phyloP scores from a whole-genome alignment of 2,329 filamentous ascomycete species.

The Exophiala sideris region DNA sequence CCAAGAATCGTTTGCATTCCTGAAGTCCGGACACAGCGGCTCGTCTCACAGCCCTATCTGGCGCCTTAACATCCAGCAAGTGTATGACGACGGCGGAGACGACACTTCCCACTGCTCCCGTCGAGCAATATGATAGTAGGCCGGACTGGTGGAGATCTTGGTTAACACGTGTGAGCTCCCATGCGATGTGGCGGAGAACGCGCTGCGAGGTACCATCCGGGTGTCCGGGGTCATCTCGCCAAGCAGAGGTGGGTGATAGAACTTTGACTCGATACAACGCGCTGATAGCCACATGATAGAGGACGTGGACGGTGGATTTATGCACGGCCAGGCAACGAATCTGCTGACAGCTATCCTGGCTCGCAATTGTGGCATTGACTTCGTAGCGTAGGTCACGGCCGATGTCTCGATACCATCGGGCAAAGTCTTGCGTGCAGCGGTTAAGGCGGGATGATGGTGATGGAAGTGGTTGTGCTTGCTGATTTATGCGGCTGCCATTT shows the following conservation, averaged over 20 bases:
- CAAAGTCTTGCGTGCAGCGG: constrained; percentile 1
- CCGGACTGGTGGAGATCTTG: constrained; percentile 1
- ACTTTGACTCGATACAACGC: constrained; percentile 6
- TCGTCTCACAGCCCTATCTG: background rate
- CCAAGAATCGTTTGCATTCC: constrained; percentile 4
- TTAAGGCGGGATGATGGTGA: constrained; percentile 2
- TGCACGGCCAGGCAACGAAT: background rate
- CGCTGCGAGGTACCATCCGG: background rate
- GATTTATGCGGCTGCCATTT: background rate
- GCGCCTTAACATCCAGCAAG: constrained; percentile 4
- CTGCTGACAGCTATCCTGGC: background rate
- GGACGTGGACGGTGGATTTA: constrained; percentile 2
- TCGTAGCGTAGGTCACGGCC: background rate
- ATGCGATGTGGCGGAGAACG: constrained; percentile 2
- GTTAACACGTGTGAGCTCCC: constrained; percentile 3
- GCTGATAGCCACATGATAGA: constrained; percentile 5
- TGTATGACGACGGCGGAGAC: constrained; percentile 3
- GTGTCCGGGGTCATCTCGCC: constrained; percentile 1
- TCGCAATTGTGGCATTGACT: background rate
- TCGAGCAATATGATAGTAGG: background rate
- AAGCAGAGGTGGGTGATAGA: constrained; percentile 2
- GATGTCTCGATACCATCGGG: constrained; percentile 2
- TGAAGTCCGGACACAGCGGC: constrained; percentile 1
- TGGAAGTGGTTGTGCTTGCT: background rate
- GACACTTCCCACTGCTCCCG: background rate